Percentiles rank a stretch among this genome's conserved stretches.
Evolutionary conservation across 306 rosid genomes (phyloP).

Genomic region (Fragaria ananassa): DNA sequence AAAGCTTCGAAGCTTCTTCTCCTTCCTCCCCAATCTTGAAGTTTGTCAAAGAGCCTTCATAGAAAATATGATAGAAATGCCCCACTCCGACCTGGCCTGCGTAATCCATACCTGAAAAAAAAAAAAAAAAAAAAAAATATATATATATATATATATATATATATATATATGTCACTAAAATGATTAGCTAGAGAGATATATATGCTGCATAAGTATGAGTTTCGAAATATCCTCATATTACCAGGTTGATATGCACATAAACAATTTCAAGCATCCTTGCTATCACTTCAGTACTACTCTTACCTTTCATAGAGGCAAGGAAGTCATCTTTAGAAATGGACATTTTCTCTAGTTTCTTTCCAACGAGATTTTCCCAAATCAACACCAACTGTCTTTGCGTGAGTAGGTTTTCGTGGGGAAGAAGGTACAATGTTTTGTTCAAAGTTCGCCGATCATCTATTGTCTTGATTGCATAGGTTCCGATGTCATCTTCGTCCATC

Average conservation of each 20-base stretch:
- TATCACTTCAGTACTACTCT: conserved; percentile 13
- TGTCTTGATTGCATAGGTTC: conserved; percentile 60
- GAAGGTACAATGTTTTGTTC: conserved; percentile 74
- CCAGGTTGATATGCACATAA: too few relatives aligned
- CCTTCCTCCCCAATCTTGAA: conserved; percentile 61
- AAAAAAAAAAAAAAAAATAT: too few relatives aligned
- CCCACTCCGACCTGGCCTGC: conserved; percentile 55
- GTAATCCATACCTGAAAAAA: conserved; percentile 43
- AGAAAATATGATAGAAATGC: conserved; percentile 71
- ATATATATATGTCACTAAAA: conserved; percentile 31
- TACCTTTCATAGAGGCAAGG: conserved; percentile 64
- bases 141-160: too few relatives aligned
- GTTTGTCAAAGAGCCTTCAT: conserved; percentile 71
- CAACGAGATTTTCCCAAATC: conserved; percentile 65
- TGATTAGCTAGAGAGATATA: neutral
- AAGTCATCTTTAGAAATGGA: conserved; percentile 51
- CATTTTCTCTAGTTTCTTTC: conserved; percentile 47
- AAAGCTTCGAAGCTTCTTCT: conserved; percentile 82
- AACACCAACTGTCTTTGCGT: conserved; percentile 57
- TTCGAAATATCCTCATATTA: too few relatives aligned
- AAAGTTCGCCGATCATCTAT: conserved; percentile 72
- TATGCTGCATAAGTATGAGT: too few relatives aligned
- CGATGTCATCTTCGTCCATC: conserved; percentile 74
- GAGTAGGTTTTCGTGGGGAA: conserved; percentile 69
- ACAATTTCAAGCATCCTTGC: neutral